phyloP scores from a whole-genome alignment of 306 rosid genomes.

The Vicia villosa region DNA sequence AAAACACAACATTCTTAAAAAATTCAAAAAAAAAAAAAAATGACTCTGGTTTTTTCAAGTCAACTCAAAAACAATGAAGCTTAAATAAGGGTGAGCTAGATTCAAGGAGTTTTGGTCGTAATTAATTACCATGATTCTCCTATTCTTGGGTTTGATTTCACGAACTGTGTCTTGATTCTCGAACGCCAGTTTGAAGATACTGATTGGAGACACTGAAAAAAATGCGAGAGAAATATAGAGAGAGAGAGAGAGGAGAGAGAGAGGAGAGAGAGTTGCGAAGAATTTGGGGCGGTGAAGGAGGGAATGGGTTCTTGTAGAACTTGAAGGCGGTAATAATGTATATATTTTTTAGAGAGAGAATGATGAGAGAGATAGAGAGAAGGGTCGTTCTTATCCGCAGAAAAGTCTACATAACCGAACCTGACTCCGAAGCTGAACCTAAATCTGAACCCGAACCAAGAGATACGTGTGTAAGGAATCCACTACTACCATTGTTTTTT shows the following conservation, averaged over 20 bases:
- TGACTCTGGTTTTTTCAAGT: not conserved
- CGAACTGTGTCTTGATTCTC: slow-evolving; percentile 68
- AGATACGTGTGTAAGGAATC: slow-evolving; percentile 40
- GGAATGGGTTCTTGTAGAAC: slow-evolving; percentile 63
- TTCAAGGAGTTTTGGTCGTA: not conserved
- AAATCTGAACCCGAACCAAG: slow-evolving; percentile 16
- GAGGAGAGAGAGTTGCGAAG: slow-evolving; percentile 26
- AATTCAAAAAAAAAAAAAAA: not conserved
- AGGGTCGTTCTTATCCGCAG: slow-evolving; percentile 73
- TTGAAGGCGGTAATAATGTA: slow-evolving; percentile 44
- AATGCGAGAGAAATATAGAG: slow-evolving; percentile 38
- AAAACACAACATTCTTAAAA: slow-evolving; percentile 21
- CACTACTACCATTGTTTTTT: slow-evolving; percentile 35
- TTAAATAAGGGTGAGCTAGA: not conserved
- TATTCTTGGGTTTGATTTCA: slow-evolving; percentile 83
- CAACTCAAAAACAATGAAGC: not conserved
- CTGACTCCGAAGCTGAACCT: slow-evolving; percentile 27
- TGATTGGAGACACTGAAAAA: not conserved
- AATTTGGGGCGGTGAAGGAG: slow-evolving; percentile 53
- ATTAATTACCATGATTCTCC: slow-evolving; percentile 71
- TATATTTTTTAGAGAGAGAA: slow-evolving; percentile 37
- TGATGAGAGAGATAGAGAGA: slow-evolving; percentile 22
- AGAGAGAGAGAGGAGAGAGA: not conserved
- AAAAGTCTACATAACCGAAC: slow-evolving; percentile 55
- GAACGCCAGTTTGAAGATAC: slow-evolving; percentile 76